Evolutionary conservation across 768 basidiomycete species (phyloP).

Genomic region (Mycena maculata): DNA sequence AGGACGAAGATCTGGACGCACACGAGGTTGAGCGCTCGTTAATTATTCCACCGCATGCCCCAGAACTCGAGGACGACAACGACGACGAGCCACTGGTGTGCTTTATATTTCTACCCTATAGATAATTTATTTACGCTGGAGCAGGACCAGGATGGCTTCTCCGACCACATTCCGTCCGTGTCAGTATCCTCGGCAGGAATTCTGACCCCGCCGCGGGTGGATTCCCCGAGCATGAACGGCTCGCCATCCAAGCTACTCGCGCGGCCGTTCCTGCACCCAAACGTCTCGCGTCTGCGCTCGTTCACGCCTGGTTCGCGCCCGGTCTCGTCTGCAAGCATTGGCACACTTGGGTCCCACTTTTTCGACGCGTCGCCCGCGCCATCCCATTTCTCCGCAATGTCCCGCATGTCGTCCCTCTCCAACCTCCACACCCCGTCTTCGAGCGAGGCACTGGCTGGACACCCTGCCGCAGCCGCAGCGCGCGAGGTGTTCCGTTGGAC

Average conservation of each 20-base stretch:
- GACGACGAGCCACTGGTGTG: constrained; percentile 43
- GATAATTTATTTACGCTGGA: constrained; percentile 21
- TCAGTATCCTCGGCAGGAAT: constrained; percentile 52
- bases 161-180: constrained; percentile 51
- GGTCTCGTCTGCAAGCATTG: constrained; percentile 55
- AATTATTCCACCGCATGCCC: constrained; percentile 41
- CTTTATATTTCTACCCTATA: constrained; percentile 8
- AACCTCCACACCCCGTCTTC: constrained; percentile 53
- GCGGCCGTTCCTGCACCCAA: constrained; percentile 75
- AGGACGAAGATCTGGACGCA: constrained; percentile 55
- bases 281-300: constrained; percentile 85
- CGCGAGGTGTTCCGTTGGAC: constrained; percentile 85
- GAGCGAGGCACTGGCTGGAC: constrained; percentile 37
- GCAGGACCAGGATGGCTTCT: constrained; percentile 49
- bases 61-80: constrained; percentile 42
- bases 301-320: constrained; percentile 62
- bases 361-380: constrained; percentile 65
- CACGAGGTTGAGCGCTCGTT: constrained; percentile 60
- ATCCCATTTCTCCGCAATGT: constrained; percentile 78
- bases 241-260: constrained; percentile 52
- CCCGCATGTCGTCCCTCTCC: constrained; percentile 72
- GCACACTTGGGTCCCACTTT: constrained; percentile 56
- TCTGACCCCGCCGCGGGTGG: constrained; percentile 53
- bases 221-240: constrained; percentile 49
- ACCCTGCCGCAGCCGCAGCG: constrained; percentile 38